A percentile compares a stretch with the other conserved stretches of the same genome.
Conservation (phyloP, 202 grass and related monocot genomes). For the Panicum hallii region DNA sequence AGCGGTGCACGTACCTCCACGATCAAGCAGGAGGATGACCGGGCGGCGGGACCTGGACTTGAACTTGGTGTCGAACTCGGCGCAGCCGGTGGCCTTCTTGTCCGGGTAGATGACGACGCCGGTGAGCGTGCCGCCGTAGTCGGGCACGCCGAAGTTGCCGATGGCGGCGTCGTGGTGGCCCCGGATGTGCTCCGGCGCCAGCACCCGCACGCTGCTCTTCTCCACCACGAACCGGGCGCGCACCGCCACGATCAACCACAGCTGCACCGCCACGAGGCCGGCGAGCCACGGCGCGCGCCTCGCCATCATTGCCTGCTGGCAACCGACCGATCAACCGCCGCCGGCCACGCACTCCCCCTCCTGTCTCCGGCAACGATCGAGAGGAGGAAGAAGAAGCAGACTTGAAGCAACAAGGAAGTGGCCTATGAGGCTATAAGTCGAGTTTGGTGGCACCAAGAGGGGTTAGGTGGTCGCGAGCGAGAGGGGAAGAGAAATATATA, state of each 20-base stretch:
- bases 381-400: neutral
- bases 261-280: slow-evolving; percentile 4
- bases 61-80: slow-evolving; percentile 62
- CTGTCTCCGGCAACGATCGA: neutral
- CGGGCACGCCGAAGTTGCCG: slow-evolving; percentile 87
- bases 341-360: neutral
- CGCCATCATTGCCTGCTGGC: slow-evolving; percentile 8
- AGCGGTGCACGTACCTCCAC: slow-evolving; percentile 53
- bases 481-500: neutral
- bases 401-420: slow-evolving; percentile 27
- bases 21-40: slow-evolving; percentile 84
- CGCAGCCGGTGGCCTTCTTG: slow-evolving; percentile 64
- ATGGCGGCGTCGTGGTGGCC: slow-evolving; percentile 88
- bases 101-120: slow-evolving; percentile 88
- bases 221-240: slow-evolving; percentile 79
- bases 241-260: slow-evolving; percentile 42
- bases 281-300: slow-evolving; percentile 19
- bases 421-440: neutral
- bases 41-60: slow-evolving; percentile 72
- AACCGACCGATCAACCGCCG: neutral
- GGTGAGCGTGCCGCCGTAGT: slow-evolving; percentile 84
- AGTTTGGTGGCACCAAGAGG: slow-evolving; percentile 34
- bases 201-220: slow-evolving; percentile 82
- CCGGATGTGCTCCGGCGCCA: slow-evolving; percentile 70
- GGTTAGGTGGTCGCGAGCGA: slow-evolving; percentile 16